Evolutionary conservation across 140 eudicot species (phyloP).

Genomic region (Flaveria floridana): DNA sequence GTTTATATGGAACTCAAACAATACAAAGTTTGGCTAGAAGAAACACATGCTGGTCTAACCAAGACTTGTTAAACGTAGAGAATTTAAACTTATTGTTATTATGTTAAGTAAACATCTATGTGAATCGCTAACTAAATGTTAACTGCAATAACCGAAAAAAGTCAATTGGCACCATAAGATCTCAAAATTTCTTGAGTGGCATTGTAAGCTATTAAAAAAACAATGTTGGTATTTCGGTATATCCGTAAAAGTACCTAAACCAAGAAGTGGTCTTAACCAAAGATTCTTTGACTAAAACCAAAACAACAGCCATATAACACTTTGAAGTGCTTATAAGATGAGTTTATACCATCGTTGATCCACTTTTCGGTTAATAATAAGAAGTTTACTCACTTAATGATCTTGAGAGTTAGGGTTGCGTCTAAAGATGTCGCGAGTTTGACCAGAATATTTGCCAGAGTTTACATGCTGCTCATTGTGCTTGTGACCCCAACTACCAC

Average conservation of each 20-base stretch:
- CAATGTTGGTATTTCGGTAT: conserved; percentile 12
- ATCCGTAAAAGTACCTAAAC: conserved; percentile 5
- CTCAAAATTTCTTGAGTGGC: conserved; percentile 16
- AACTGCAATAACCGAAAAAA: not conserved
- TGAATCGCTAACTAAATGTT: not conserved
- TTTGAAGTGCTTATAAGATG: conserved; percentile 18
- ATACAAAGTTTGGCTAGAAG: not conserved
- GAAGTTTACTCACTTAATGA: conserved; percentile 2
- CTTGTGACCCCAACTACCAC: conserved; percentile 9
- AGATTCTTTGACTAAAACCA: not conserved
- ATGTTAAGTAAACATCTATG: too few species aligned
- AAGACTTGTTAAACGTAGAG: too few species aligned
- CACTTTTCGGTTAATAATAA: not conserved
- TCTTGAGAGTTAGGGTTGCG: conserved; percentile 16
- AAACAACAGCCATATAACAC: not conserved
- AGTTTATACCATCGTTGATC: not conserved
- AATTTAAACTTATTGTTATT: too few species aligned
- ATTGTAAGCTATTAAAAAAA: conserved; percentile 11
- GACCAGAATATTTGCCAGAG: conserved; percentile 27
- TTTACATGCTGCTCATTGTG: conserved; percentile 27
- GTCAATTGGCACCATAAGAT: conserved; percentile 10
- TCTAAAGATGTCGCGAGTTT: conserved; percentile 22
- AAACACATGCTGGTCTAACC: not conserved
- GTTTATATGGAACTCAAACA: not conserved
- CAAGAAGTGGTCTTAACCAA: not conserved